Evolutionary conservation across 2,329 filamentous ascomycete genomes (phyloP).

Genomic region (Phialocephala subalpina): DNA sequence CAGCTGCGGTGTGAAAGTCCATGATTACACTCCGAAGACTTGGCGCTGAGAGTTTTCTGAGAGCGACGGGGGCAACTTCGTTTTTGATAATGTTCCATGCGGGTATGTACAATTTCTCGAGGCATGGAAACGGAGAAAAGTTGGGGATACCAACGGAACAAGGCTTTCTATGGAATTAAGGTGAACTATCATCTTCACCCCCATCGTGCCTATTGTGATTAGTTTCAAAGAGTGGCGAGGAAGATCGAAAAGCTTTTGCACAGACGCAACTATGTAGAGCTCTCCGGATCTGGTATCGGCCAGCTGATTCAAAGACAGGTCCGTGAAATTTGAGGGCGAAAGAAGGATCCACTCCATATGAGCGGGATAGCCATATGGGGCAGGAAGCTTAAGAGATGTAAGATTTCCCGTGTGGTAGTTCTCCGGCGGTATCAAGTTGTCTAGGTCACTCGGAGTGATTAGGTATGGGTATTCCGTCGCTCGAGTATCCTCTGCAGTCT

Average conservation of each 20-base stretch:
- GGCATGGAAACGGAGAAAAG: background rate
- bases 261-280: background rate
- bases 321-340: background rate
- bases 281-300: background rate
- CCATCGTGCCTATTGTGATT: background rate
- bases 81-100: background rate
- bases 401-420: background rate
- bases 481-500: no score
- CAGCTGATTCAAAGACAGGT: background rate
- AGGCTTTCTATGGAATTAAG: no score
- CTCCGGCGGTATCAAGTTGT: background rate
- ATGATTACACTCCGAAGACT: background rate
- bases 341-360: background rate
- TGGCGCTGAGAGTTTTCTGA: background rate
- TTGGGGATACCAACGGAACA: background rate
- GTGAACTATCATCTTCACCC: no score
- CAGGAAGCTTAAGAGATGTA: background rate
- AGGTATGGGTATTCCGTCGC: no score
- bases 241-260: background rate
- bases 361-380: background rate
- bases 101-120: background rate
- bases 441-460: background rate
- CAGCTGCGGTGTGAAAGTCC: background rate
- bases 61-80: background rate
- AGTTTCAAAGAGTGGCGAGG: background rate